phyloP scores from a whole-genome alignment of 2,329 filamentous ascomycete genomes.

The Verticillium tricorpus region DNA sequence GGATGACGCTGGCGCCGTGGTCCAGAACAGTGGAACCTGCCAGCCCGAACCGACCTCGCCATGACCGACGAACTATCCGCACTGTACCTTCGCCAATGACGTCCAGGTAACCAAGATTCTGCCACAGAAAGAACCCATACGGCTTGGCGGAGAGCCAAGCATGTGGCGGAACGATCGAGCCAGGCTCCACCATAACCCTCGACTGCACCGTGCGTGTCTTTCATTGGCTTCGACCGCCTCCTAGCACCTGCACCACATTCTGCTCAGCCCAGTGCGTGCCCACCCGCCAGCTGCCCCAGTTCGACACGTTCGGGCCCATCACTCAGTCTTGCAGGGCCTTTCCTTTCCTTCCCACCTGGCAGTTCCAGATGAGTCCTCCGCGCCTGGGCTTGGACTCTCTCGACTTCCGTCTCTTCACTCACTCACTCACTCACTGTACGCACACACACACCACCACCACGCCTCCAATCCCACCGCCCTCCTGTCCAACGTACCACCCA shows the following conservation, averaged over 20 bases:
- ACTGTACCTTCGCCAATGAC: neutral
- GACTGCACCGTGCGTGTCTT: neutral
- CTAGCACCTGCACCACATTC: neutral
- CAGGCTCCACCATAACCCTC: neutral
- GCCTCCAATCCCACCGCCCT: neutral
- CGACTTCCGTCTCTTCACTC: neutral
- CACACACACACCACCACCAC: neutral
- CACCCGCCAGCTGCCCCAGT: neutral
- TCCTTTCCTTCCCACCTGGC: neutral
- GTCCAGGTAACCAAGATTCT: neutral
- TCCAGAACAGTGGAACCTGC: neutral
- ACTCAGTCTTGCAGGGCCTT: neutral
- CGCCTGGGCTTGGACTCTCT: neutral
- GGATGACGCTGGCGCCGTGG: neutral
- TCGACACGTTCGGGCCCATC: neutral
- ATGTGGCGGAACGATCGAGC: neutral
- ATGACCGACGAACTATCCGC: neutral
- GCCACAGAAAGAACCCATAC: neutral
- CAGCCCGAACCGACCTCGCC: neutral
- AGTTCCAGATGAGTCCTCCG: neutral
- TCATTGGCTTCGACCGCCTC: neutral
- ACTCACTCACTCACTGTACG: neutral
- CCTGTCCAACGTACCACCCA: neutral
- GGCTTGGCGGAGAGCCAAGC: neutral
- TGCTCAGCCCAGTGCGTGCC: neutral